Evolutionary conservation across 1,139 yeast genomes (phyloP).

Genomic region (Saccharomyces pastorianus): DNA sequence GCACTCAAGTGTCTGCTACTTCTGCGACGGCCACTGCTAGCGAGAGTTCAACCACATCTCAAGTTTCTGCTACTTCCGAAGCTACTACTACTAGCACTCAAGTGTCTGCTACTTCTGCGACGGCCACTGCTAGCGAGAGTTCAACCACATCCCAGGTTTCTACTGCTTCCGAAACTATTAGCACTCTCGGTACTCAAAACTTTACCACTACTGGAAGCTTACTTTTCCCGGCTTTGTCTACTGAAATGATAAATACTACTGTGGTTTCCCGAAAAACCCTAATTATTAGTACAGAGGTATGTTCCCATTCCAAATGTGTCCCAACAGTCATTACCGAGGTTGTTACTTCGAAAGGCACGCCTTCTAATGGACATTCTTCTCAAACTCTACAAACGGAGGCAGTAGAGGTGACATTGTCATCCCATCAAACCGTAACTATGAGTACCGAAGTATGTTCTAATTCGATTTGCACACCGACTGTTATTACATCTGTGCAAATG

Average conservation of each 20-base stretch:
- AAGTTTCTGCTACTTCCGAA: background rate
- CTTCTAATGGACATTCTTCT: background rate
- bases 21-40: background rate
- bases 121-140: background rate
- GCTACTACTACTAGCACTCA: background rate
- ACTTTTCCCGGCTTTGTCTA: background rate
- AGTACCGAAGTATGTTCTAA: constrained; percentile 3
- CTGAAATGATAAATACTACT: background rate
- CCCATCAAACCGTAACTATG: background rate
- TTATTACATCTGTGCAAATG: background rate
- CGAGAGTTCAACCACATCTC: background rate
- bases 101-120: background rate
- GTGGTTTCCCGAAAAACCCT: background rate
- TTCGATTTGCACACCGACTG: background rate
- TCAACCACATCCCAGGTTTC: background rate
- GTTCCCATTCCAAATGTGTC: background rate
- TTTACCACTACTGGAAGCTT: background rate
- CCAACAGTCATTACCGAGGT: background rate
- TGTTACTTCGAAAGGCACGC: background rate
- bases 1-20: background rate
- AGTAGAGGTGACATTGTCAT: background rate
- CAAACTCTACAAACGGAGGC: background rate
- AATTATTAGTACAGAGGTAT: background rate
- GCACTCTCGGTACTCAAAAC: background rate
- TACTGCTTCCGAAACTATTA: background rate